Evolutionary conservation across 148 eudicot species (phyloP).

Genomic region (Agrostemma githago): DNA sequence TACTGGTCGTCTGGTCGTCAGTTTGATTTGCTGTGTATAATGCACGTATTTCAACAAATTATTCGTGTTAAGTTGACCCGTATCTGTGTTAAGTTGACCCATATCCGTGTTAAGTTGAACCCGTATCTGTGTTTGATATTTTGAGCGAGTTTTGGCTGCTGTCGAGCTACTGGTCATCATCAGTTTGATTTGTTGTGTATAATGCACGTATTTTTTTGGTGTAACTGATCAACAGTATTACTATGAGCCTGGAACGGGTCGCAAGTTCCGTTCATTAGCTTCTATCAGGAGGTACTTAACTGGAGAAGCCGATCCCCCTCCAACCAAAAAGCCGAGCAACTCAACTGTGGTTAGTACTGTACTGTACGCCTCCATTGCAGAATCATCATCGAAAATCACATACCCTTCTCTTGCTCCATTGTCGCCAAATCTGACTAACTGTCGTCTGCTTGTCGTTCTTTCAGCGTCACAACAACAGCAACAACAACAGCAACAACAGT

Average conservation of each 20-base stretch:
- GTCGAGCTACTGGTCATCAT: too few species aligned
- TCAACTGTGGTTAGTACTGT: conserved; percentile 24
- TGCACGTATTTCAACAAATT: not conserved
- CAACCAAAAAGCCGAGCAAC: conserved; percentile 25
- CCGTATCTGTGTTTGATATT: too few species aligned
- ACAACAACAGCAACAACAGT: not conserved
- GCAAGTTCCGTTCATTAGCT: conserved; percentile 54
- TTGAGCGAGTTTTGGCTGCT: too few species aligned
- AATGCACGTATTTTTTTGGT: not conserved
- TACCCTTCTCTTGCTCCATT: not conserved
- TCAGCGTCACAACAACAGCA: conserved; percentile 21
- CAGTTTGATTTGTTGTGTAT: not conserved
- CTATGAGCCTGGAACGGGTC: conserved; percentile 81
- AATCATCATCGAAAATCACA: not conserved
- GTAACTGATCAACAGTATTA: conserved; percentile 49
- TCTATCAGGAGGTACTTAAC: conserved; percentile 51
- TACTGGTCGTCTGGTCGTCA: too few species aligned
- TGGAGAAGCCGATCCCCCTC: conserved; percentile 38
- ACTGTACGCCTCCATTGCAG: not conserved
- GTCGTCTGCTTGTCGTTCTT: conserved; percentile 5
- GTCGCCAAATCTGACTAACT: not conserved
- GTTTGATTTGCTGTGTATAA: not conserved
- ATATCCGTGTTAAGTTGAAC: too few species aligned
- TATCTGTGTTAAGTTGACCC: too few species aligned
- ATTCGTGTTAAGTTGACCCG: not conserved